Conservation (phyloP, 257 asterid genomes). For the Paulownia fortunei region DNA sequence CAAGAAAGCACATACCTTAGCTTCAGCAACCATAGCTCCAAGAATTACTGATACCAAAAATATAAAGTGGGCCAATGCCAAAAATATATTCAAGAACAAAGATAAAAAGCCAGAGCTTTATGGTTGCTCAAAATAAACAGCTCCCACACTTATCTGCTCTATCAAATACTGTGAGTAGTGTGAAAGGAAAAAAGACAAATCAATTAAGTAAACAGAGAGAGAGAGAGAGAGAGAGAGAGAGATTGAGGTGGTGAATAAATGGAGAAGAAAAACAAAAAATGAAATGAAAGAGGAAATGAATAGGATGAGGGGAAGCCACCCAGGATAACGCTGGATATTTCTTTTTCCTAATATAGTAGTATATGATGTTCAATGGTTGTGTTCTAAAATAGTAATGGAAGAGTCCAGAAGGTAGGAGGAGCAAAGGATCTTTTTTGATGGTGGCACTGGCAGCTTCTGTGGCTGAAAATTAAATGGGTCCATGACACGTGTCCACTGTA, state of each 20-base stretch:
- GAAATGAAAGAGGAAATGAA: conserved; percentile 18
- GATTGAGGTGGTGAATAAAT: conserved; percentile 36
- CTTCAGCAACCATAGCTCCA: conserved; percentile 65
- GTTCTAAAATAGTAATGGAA: conserved; percentile 45
- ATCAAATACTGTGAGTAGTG: conserved; percentile 12
- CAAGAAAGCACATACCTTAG: conserved; percentile 51
- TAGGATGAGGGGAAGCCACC: conserved; percentile 43
- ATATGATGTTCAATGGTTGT: too few species aligned
- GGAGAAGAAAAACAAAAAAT: conserved; percentile 28
- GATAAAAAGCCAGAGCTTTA: conserved; percentile 7
- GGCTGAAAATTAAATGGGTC: conserved; percentile 56
- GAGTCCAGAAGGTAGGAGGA: conserved; percentile 52
- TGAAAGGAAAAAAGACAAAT: conserved; percentile 20
- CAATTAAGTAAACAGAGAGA: background rate
- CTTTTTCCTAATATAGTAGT: too few species aligned
- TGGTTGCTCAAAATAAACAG: too few species aligned
- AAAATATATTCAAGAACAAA: conserved; percentile 28
- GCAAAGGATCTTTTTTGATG: conserved; percentile 37
- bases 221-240: conserved; percentile 23
- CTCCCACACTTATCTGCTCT: conserved; percentile 25
- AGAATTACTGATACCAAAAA: conserved; percentile 6
- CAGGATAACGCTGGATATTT: conserved; percentile 39
- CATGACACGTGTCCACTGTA: conserved; percentile 54
- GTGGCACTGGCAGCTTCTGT: conserved; percentile 44
- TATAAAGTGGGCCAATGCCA: conserved; percentile 8